Evolutionary conservation across 768 basidiomycete species (phyloP).

Genomic region (Exidia glandulosa): DNA sequence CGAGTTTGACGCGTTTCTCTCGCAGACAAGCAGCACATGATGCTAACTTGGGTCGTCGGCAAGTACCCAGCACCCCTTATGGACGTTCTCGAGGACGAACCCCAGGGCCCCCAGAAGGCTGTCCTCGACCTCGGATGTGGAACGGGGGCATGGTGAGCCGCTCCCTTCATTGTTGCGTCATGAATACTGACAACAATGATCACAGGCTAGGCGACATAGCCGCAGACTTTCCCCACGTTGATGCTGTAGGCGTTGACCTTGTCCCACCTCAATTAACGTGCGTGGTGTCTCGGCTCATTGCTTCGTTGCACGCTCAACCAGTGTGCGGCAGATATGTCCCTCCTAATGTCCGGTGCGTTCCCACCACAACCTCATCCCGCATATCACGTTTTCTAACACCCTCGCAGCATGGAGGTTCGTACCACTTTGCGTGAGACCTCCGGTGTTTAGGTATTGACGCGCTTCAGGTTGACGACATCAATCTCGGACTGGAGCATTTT

Average conservation of each 20-base stretch:
- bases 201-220: constrained; percentile 55
- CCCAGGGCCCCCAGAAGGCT: constrained; percentile 45
- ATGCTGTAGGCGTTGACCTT: constrained; percentile 64
- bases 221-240: constrained; percentile 57
- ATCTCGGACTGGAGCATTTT: constrained; percentile 73
- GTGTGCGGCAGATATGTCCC: neutral
- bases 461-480: constrained; percentile 69
- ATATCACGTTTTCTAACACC: neutral
- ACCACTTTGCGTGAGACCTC: constrained; percentile 1
- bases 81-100: constrained; percentile 48
- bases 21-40: constrained; percentile 53
- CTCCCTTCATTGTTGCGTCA: neutral
- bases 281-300: constrained; percentile 15
- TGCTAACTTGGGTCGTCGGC: constrained; percentile 56
- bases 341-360: neutral
- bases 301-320: neutral
- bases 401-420: neutral
- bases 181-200: constrained; percentile 4
- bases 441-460: constrained; percentile 3
- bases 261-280: constrained; percentile 69
- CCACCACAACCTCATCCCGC: neutral
- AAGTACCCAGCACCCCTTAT: constrained; percentile 51
- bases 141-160: constrained; percentile 58
- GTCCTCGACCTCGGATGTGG: constrained; percentile 72
- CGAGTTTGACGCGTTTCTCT: constrained; percentile 6